These are phyloP conservation scores for Xerocomus potaroensis DNA, from an alignment of 768 basidiomycete genomes.

Conservation along the genomic window DNA sequence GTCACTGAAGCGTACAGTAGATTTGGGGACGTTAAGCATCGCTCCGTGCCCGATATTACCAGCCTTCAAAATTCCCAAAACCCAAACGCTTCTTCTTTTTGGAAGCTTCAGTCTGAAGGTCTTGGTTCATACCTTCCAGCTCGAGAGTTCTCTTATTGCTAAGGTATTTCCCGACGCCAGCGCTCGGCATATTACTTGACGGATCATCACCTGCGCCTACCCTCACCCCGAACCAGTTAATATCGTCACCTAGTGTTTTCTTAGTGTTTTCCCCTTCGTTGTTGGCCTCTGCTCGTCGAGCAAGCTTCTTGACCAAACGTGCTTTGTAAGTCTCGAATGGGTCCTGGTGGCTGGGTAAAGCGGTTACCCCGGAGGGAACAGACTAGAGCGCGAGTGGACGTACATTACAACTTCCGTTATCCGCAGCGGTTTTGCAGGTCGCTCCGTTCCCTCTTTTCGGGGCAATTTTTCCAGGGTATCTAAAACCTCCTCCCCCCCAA, in stretches of 20 bases:
- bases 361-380: conserved; percentile 3
- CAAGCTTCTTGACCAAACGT: conserved; percentile 74
- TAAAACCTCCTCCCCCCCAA: conserved; percentile 91
- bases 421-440: conserved; percentile 78
- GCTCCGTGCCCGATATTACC: conserved; percentile 40
- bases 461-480: conserved; percentile 79
- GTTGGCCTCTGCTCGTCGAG: conserved; percentile 34
- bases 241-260: conserved; percentile 60
- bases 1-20: conserved; percentile 8
- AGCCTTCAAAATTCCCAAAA: conserved; percentile 87
- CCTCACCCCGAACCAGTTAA: conserved; percentile 89
- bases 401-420: conserved; percentile 88
- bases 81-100: conserved; percentile 83
- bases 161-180: conserved; percentile 78
- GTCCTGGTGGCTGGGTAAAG: conserved; percentile 74
- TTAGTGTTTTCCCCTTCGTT: conserved; percentile 32
- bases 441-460: conserved; percentile 79
- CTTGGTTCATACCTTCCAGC: conserved; percentile 16
- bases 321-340: conserved; percentile 92
- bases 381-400: conserved; percentile 25
- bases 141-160: conserved; percentile 47
- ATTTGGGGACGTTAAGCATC: neutral
- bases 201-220: conserved; percentile 49
- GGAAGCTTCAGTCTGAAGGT: conserved; percentile 37
- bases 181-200: conserved; percentile 26